phyloP scores from a whole-genome alignment of 2,329 filamentous ascomycete genomes.

The Torrubiella hemipterigena region DNA sequence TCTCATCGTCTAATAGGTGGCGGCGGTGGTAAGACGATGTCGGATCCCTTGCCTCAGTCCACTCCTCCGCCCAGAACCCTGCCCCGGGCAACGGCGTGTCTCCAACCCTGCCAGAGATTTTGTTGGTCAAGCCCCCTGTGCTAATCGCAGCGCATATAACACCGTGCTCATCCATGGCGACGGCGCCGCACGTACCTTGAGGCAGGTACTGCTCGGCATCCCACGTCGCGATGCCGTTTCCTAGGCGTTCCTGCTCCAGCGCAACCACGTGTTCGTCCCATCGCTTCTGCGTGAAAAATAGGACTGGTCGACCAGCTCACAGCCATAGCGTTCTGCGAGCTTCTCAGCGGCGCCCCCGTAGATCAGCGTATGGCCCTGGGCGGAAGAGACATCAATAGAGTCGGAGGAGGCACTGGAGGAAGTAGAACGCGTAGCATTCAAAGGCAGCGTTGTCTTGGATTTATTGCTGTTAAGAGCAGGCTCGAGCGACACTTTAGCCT shows the following conservation, averaged over 20 bases:
- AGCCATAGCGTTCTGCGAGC: slow-evolving; percentile 49
- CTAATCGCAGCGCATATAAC: slow-evolving; percentile 55
- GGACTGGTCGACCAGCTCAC: slow-evolving; percentile 51
- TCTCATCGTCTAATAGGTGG: not conserved
- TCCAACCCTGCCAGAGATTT: slow-evolving; percentile 71
- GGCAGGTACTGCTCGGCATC: slow-evolving; percentile 55
- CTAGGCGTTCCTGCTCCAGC: slow-evolving; percentile 31
- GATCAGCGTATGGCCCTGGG: slow-evolving; percentile 53
- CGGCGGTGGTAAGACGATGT: slow-evolving; percentile 7
- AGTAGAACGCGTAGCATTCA: too few species aligned
- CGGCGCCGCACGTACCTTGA: slow-evolving; percentile 74
- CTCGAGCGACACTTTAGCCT: too few species aligned
- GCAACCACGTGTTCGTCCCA: slow-evolving; percentile 61
- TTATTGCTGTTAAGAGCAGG: too few species aligned
- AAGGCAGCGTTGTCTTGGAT: too few species aligned
- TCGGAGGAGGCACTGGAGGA: too few species aligned
- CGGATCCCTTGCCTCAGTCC: slow-evolving; percentile 39
- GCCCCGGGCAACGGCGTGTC: slow-evolving; percentile 76
- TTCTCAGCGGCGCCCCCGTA: slow-evolving; percentile 51
- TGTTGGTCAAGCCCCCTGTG: slow-evolving; percentile 76
- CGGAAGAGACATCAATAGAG: too few species aligned
- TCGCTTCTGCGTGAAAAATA: slow-evolving; percentile 64
- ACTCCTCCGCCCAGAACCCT: slow-evolving; percentile 84
- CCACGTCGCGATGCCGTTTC: slow-evolving; percentile 35
- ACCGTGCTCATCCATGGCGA: slow-evolving; percentile 64